Evolutionary conservation across 106 monocot genomes (phyloP), one percentile per base, ranked within the genome.

Genomic region (Dioscorea dumetorum): DNA sequence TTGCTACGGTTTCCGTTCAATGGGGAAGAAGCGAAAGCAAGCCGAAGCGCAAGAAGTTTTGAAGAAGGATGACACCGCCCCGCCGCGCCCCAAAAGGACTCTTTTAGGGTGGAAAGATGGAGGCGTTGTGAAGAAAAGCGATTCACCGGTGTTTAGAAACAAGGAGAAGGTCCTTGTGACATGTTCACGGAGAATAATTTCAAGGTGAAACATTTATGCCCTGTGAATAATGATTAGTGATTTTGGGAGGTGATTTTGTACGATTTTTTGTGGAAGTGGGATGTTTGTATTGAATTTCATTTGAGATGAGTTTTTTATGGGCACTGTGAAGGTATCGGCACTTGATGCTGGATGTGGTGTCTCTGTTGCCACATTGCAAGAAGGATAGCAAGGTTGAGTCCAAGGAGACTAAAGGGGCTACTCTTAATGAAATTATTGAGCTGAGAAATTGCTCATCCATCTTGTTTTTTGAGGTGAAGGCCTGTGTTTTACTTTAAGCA

Each of bases 371-470:
- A 8, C 95, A 97, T 35, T 80, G 82, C 67, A 97, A 97, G 77
- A 97, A 91, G 56, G 95, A 97, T 49, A 97, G 79, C 67, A 97
- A 97, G 79, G 70, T 97, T 1, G 97, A 97, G 63, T 97, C 97
- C 3, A 88, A 89, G 65, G 82, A 86, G 72, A 87, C 77, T 77
- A 91, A 92, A 63, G 92, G 91, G n/a, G 72, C 73, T 4, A 85
- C 89, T 2, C 78, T 97, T 1, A 89, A 97, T 66, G 97, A 97
- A 77, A 31, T 97, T 66, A 66, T 97, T 16, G 97, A 92, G 76
- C 81, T 97, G 19, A 73, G 87, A 61, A 97, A 78, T 66, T 97
- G 97, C 64, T 89, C 97, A 11, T 87, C 74, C 60, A 89, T 91
- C 70, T 17, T 92, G 67, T 97, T 97, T 61, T 92, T 92, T 73